Evolutionary conservation across 2,329 filamentous ascomycete species (phyloP), one percentile per base, ranked within the genome.

Genomic region (Beauveria bassiana): DNA sequence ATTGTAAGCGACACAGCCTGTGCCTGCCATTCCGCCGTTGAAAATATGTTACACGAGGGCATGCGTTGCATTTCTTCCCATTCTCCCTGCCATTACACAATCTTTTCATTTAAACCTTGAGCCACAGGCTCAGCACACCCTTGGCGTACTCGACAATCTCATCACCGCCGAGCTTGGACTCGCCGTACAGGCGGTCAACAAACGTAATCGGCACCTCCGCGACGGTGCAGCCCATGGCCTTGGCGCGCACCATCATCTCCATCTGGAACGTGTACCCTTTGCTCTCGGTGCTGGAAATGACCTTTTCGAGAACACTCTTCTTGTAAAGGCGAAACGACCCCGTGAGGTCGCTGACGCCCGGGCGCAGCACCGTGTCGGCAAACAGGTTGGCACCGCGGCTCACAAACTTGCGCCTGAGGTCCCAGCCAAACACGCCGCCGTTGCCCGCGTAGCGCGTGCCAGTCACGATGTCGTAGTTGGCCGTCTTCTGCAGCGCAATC

Each of bases 201-300:
- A 99, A 99, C 26, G 86, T 90, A 68, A 99, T 99, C 14, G 95
- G 95, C 64, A 96, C 93, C 81, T 99, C 95, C 18, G 90, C 91
- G 38, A 99, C 93, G 43, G 87, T 90, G 79, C 86, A 96, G 1
- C 95, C 93, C 90, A 97, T 93, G 18, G 89, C 90, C 85, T 97
- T 97, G 40, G 95, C 95, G 64, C 93, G 84, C 9, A 98, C 93
- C 88, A 97, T 98, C 86, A 99, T 89, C 82, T 97, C 93, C 95
- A 99, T 99, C 85, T 99, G 95, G 82, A 99, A 99, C 46, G 90
- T 93, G 75, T 98, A 99, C 3, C 95, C 95, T 79, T 98, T 96
- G 73, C 91, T 95, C 81, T 97, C 89, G 9, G 92, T 97, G 76
- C 84, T 91, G 71, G 83, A 80, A 69, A 99, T 97, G 62, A 96